phyloP scores from a whole-genome alignment of 108 stramenopile species.

The Asterionellopsis glacialis region DNA sequence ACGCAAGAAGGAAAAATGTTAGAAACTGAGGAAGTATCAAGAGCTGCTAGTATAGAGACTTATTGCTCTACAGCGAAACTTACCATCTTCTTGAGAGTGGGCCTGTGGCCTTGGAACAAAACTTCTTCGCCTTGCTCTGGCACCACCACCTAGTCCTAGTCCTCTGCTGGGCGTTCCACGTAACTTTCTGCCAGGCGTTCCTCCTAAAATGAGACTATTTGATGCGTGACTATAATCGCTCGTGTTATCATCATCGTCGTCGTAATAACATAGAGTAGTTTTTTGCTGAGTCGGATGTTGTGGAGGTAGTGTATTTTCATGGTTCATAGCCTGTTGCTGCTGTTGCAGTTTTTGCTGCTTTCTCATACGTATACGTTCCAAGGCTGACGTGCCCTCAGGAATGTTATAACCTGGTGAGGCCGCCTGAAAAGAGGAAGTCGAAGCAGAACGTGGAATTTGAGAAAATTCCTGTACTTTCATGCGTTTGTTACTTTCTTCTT shows the following conservation, averaged over 20 bases:
- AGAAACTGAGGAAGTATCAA: too few relatives aligned
- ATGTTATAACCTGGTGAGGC: not conserved
- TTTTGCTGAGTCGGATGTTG: not conserved
- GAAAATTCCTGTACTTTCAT: not conserved
- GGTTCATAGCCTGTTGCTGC: not conserved
- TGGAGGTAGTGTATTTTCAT: not conserved
- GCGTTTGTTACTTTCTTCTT: not conserved
- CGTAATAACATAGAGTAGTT: not conserved
- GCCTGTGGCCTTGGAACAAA: not conserved
- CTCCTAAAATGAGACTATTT: not conserved
- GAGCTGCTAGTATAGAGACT: too few relatives aligned
- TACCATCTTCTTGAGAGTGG: too few relatives aligned
- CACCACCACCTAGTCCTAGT: not conserved
- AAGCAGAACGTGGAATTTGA: constrained; percentile 3
- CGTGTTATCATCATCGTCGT: not conserved
- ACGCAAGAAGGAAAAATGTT: too few relatives aligned
- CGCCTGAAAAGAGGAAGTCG: not conserved
- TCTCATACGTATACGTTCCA: constrained; percentile 20
- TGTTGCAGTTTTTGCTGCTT: constrained; percentile 16
- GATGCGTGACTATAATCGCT: not conserved
- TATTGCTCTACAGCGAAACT: too few relatives aligned
- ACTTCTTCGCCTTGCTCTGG: not conserved
- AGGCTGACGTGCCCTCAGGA: constrained; percentile 10
- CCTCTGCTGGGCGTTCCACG: constrained; percentile 3
- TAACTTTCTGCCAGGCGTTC: not conserved